Base-by-base conservation (phyloP, 73 alveolate genomes). In the Blepharisma japonicum region DNA sequence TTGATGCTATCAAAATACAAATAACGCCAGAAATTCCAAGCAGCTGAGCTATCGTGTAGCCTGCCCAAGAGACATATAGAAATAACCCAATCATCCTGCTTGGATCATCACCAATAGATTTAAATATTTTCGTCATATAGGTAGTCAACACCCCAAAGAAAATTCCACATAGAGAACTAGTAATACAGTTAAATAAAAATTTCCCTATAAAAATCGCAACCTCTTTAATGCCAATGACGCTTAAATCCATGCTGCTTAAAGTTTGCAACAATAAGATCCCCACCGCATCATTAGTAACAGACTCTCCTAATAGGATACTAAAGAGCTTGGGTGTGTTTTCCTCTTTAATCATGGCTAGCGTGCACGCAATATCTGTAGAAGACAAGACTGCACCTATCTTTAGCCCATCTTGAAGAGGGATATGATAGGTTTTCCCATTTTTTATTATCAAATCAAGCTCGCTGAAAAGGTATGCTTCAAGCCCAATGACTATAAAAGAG, bases 261-360 rank as follows among this genome's bases (percentile, higher is more conserved):
- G 50, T 85, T 70, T 72, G 86, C 81, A 93, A 92, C 32, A 96
- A 68, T 7, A 96, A 93, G 20, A 96, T 96, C 45, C 98, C 84
- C n/a, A 93, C 98, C 6, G 99, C 98, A 85, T 96, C 99, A 89
- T 96, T 96, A n/a, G 93, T 92, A 8, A 94, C 96, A 32, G 98
- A 98, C 82, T 96, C 99, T 55, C 99, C 99, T 78, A 96, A 96
- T 55, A 96, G 80, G 46, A 96, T 91, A 21, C 98, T 87, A 81
- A 91, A 89, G 49, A 96, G 93, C 48, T 87, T 89, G 32, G 98
- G 98, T 56, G 80, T 93, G 20, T 83, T 77, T 48, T 82, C 89
- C 82, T 96, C 98, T 77, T 86, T 93, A 56, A 96, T 92, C 68
- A 96, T 78, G 23, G 98, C 91, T 14, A 93, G 82, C 6, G 98